phyloP scores from a whole-genome alignment of 345 rosid species.

The Citropsis articulata region DNA sequence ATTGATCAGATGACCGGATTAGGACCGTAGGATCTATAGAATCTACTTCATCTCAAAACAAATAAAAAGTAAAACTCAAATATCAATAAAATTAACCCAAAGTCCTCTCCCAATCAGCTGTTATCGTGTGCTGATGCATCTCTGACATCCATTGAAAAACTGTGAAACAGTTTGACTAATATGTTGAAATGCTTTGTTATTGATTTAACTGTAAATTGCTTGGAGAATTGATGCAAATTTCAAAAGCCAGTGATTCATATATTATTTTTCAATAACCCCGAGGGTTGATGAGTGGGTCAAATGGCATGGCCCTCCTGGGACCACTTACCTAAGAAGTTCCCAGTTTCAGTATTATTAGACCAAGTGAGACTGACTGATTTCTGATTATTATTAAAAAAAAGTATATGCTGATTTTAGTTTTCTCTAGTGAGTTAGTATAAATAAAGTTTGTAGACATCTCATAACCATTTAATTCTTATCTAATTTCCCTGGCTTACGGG shows the following conservation, averaged over 20 bases:
- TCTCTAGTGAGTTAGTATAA: neutral
- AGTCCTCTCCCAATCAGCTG: neutral
- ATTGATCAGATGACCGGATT: neutral
- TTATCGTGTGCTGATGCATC: neutral
- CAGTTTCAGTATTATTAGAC: neutral
- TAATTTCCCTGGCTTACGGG: neutral
- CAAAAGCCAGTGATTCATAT: neutral
- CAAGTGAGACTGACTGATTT: neutral
- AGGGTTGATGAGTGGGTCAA: neutral
- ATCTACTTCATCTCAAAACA: neutral
- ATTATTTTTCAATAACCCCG: neutral
- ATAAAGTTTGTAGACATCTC: neutral
- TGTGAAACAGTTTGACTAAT: neutral
- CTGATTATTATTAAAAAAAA: neutral
- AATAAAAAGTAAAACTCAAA: neutral
- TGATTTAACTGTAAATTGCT: neutral
- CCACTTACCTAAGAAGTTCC: neutral
- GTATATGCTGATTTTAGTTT: neutral
- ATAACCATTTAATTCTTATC: neutral
- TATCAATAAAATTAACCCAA: neutral
- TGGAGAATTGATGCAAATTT: neutral
- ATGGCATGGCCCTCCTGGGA: neutral
- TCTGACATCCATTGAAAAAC: neutral
- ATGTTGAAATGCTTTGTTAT: neutral
- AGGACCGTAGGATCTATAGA: neutral